These are phyloP conservation scores for Erodium chrysanthum DNA, from an alignment of 441 rosid species.

Conservation along the genomic window DNA sequence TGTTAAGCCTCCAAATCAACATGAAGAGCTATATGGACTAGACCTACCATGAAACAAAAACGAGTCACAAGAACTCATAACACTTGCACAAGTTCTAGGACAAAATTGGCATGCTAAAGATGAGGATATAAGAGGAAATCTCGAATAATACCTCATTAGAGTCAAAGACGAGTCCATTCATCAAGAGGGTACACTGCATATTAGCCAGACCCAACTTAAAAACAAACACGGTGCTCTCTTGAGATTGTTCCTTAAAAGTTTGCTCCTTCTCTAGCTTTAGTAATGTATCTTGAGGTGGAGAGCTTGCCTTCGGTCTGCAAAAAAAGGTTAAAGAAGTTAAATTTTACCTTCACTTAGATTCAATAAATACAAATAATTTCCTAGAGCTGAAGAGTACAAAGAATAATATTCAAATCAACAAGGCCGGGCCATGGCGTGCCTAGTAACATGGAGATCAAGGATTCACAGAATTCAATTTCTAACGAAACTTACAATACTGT, in stretches of 20 bases:
- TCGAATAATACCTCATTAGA: constrained; percentile 64
- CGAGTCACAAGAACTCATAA: too few relatives aligned
- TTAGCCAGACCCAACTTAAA: constrained; percentile 81
- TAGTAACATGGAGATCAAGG: background rate
- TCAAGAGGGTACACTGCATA: constrained; percentile 63
- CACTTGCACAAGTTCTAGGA: background rate
- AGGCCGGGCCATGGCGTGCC: background rate
- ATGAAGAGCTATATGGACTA: background rate
- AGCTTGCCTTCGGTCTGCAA: constrained; percentile 62
- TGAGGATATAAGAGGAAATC: constrained; percentile 10
- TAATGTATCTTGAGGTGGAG: constrained; percentile 78
- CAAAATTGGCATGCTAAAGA: background rate
- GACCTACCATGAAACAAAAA: too few relatives aligned
- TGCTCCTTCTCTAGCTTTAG: constrained; percentile 75
- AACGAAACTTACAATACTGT: constrained; percentile 59
- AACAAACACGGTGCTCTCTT: constrained; percentile 76
- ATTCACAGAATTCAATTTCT: constrained; percentile 12
- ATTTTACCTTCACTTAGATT: background rate
- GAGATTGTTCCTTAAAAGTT: constrained; percentile 45
- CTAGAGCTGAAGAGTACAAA: background rate
- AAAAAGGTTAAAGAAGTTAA: constrained; percentile 17
- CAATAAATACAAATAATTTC: constrained; percentile 15
- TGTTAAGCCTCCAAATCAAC: background rate
- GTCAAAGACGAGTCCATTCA: constrained; percentile 94
- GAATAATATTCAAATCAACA: background rate